Conservation (phyloP, 208 protist genomes). For the Polymyxa betae region DNA sequence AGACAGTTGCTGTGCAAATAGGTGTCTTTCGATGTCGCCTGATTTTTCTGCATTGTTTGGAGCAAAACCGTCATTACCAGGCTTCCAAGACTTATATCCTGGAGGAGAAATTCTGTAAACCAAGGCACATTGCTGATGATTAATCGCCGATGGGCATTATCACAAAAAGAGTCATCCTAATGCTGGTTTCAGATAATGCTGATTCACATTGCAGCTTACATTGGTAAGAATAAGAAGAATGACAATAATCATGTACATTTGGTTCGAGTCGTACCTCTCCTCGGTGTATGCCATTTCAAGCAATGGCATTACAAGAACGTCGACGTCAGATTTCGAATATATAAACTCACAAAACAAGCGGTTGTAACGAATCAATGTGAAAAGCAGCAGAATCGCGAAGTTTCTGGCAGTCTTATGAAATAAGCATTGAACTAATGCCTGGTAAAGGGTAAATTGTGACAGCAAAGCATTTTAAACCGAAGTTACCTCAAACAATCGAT, state of each 20-base stretch:
- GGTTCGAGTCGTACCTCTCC: slow-evolving; percentile 35
- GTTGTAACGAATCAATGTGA: slow-evolving; percentile 15
- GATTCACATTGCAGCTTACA: background rate
- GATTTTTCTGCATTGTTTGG: background rate
- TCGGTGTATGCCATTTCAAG: slow-evolving; percentile 41
- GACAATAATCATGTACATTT: slow-evolving; percentile 23
- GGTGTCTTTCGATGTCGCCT: background rate
- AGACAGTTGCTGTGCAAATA: slow-evolving; percentile 37
- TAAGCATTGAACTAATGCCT: background rate
- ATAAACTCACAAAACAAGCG: slow-evolving; percentile 22
- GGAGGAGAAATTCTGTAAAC: slow-evolving; percentile 19
- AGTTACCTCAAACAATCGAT: slow-evolving; percentile 14
- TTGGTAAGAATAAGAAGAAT: slow-evolving; percentile 39
- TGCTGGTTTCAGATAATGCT: background rate
- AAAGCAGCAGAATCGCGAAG: slow-evolving; percentile 15
- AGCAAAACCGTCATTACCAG: slow-evolving; percentile 24
- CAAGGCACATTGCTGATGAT: background rate
- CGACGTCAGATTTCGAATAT: slow-evolving; percentile 49
- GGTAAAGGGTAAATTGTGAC: background rate
- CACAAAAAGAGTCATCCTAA: slow-evolving; percentile 50
- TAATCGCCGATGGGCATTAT: slow-evolving; percentile 41
- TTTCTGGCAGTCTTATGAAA: background rate
- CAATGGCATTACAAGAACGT: slow-evolving; percentile 27
- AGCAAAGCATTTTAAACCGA: background rate
- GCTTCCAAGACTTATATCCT: slow-evolving; percentile 20